Base-by-base conservation (phyloP, 163 green algal genomes). In the Chlamydomonas reinhardtii region DNA sequence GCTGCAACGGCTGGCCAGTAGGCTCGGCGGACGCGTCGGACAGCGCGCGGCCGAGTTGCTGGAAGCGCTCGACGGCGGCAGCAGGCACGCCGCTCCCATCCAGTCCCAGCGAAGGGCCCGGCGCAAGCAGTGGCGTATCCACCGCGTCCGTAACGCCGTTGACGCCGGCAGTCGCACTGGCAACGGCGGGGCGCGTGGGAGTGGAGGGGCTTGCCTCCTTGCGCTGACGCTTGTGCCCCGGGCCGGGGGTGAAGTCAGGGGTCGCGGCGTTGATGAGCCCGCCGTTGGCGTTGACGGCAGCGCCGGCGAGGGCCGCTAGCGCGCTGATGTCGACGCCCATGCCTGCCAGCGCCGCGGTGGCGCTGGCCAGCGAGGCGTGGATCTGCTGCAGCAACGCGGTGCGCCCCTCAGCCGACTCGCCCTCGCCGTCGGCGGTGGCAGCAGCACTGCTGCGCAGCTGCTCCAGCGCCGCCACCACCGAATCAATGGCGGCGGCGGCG, bases 401-500 rank as follows among this genome's bases (percentile, higher is more conserved):
- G 52, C 68, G 14, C 52, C 32, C 70, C 32, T 72, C 29, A 3
- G 73, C 52, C 24, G 32, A 35, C 14, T 31, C 52, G 5, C 66
- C 65, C 0, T 54, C 66, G 22, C 52, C 68, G 17, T 76, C 32
- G 9, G 3, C 12, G 76, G n/a, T 48, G 4, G 66, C 52, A 0
- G 66, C 79, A 1, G 79, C 79, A 12, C 68, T 43, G 68, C 16
- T 72, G 68, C 79, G 79, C 17, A 86, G 80, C 34, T 66, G 80
- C 70, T 86, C 70, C 80, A 86, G 54, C 0, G 80, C 80, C 34
- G 37, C 31, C 2, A 86, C 70, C 27, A 86, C 80, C 2, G 34
- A 34, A 27, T 86, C 80, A 22, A 86, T 79, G 25, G 80, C 80
- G 35, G 80, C 80, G n/a, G 80, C 80, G 12, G 80, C 80, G 16